Base-by-base conservation (phyloP, 176 grass and related monocot species). In the Hordeum vulgare region DNA sequence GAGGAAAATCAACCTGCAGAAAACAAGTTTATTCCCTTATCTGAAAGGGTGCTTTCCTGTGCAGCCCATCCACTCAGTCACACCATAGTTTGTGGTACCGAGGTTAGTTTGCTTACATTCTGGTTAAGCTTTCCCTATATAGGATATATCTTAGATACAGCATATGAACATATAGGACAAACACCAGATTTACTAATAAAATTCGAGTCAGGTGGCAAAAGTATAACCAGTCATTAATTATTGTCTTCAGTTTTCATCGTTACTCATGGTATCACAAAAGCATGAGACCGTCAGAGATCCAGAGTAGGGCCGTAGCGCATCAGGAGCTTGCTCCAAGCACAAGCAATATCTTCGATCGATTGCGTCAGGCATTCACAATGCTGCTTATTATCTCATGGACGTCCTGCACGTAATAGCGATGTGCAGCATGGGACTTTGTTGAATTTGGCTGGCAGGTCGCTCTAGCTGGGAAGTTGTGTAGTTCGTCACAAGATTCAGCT, bases 191-290 rank as follows among this genome's bases (percentile, higher is more conserved):
- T 21, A 54, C 13, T 29, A 29, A 60, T 29, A 66, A 75, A 61
- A 49, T 76, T 69, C 61, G 34, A 72, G 21, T 84, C 67, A 58
- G 75, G 34, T 74, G 49, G 8, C 25, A 41, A 84, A 81, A 81
- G 75, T 58, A 45, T 78, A 80, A 75, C 53, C 31, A 69, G 36
- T 76, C 34, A 59, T 86, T 87, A 74, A 56, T 87, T 88, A 76
- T 80, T 76, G 37, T 78, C 80, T 90, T 42, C 90, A 95, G 96
- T 86, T 85, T 63, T 93, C 83, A 58, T 90, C 89, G 24, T 71
- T 98, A 76, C 61, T 95, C 71, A 60, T 98, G 82, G 13, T 95
- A 79, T 95, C 96, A 40, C 93, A 91, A 90, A 83, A 90, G 77
- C 17, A 59, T 45, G 42, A 74, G 27, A 28, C 71, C 9, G 44